A percentile compares a stretch with the other conserved stretches of the same genome.
Conservation (phyloP, 805 yeast species). For the Yarrowia deformans region DNA sequence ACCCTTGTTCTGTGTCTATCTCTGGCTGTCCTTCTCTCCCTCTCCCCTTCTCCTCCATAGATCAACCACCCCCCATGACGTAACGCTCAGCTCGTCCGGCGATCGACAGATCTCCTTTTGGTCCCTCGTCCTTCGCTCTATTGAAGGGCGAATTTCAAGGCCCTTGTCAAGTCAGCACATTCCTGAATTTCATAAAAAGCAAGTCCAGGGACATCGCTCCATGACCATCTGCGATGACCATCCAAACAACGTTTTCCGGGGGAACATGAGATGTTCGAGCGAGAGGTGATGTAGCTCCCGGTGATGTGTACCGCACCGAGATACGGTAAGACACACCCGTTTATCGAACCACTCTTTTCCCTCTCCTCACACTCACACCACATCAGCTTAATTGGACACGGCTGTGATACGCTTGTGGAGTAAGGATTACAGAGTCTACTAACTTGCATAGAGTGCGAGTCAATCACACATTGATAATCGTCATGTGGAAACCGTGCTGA, state of each 20-base stretch:
- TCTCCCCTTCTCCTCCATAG: too few relatives aligned
- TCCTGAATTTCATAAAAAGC: constrained; percentile 11
- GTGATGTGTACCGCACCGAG: too few relatives aligned
- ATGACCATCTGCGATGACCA: constrained; percentile 2
- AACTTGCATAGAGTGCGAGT: constrained; percentile 1
- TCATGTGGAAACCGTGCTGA: background rate
- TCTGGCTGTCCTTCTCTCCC: too few relatives aligned
- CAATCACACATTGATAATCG: background rate
- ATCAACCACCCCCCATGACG: background rate
- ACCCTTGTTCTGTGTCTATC: too few relatives aligned
- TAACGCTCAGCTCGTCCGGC: background rate
- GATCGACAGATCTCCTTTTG: constrained; percentile 7
- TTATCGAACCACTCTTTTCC: background rate
- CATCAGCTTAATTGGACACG: background rate
- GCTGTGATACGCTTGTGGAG: background rate
- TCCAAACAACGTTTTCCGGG: background rate
- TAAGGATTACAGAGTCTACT: constrained; percentile 4
- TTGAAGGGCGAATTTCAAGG: background rate
- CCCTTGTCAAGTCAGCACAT: background rate
- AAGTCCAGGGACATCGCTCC: background rate
- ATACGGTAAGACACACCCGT: too few relatives aligned
- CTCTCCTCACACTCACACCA: background rate
- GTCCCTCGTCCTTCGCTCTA: background rate
- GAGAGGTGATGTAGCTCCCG: too few relatives aligned
- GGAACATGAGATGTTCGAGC: background rate